phyloP scores from a whole-genome alignment of 2,329 filamentous ascomycete species.

The Phyllosticta ampelicida region DNA sequence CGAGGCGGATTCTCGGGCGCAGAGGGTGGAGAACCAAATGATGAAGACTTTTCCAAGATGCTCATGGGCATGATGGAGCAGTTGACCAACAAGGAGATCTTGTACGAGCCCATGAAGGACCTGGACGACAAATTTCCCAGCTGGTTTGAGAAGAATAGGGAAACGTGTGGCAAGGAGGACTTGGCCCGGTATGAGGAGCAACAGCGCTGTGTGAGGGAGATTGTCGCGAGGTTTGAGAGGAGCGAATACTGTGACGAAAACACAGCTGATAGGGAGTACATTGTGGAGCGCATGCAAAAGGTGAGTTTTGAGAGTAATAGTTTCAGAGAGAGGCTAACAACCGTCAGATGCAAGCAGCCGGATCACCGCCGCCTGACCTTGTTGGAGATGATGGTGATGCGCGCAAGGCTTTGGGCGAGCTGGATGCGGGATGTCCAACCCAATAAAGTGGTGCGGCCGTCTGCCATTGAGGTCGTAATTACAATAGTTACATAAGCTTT shows the following conservation, averaged over 20 bases:
- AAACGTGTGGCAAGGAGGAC: constrained; percentile 55
- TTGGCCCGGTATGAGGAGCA: constrained; percentile 73
- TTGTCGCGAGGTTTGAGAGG: constrained; percentile 81
- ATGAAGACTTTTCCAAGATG: constrained; percentile 90
- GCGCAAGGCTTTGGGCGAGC: constrained; percentile 52
- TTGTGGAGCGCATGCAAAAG: constrained; percentile 97
- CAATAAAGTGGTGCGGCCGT: constrained; percentile 37
- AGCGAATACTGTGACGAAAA: constrained; percentile 73
- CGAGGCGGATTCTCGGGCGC: constrained; percentile 46
- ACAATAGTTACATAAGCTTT: background rate
- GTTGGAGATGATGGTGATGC: constrained; percentile 82
- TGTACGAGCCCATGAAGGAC: constrained; percentile 99
- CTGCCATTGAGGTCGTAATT: background rate
- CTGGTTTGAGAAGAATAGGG: constrained; percentile 74
- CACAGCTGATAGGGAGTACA: constrained; percentile 72
- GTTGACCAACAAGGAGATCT: constrained; percentile 92
- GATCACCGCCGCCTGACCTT: constrained; percentile 79
- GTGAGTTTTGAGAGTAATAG: constrained; percentile 39
- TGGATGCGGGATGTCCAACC: constrained; percentile 51
- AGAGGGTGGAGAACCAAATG: constrained; percentile 42
- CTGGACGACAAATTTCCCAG: constrained; percentile 81
- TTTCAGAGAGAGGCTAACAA: constrained; percentile 10
- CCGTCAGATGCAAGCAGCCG: constrained; percentile 85
- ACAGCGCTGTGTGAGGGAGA: constrained; percentile 67
- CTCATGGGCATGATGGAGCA: constrained; percentile 98